These are phyloP conservation scores for Adansonia digitata DNA, from an alignment of 345 rosid genomes.

Conservation along the genomic window DNA sequence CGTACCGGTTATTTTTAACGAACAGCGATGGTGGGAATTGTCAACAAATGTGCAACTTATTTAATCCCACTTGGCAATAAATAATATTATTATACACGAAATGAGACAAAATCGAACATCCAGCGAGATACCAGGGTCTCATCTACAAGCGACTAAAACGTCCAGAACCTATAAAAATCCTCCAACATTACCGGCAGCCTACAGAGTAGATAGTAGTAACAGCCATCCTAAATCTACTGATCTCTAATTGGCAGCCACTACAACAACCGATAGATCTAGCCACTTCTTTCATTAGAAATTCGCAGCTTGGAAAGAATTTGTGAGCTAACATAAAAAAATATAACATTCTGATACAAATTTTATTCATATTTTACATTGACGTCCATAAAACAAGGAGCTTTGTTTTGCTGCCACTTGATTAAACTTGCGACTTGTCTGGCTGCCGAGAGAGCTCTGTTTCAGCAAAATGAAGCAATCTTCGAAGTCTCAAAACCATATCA, in stretches of 20 bases:
- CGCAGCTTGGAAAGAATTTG: neutral
- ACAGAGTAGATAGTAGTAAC: neutral
- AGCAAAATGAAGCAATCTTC: slow-evolving; percentile 96
- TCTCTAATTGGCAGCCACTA: neutral
- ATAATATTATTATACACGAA: no score
- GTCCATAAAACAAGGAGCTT: neutral
- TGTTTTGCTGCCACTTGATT: neutral
- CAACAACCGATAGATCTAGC: slow-evolving; percentile 16
- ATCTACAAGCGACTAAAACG: neutral
- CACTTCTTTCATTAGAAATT: slow-evolving; percentile 14
- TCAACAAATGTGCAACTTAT: no score
- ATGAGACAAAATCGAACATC: no score
- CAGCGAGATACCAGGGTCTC: neutral
- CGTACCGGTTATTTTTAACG: no score
- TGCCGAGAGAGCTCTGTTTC: slow-evolving; percentile 63
- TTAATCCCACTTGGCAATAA: no score
- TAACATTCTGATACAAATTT: slow-evolving; percentile 12
- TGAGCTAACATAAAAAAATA: slow-evolving; percentile 8
- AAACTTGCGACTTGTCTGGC: slow-evolving; percentile 38
- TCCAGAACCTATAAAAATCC: neutral
- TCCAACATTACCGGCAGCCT: neutral
- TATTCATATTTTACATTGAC: slow-evolving; percentile 29
- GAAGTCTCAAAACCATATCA: slow-evolving; percentile 91
- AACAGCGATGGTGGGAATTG: no score
- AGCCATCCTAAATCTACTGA: neutral